Percentiles rank a stretch among this genome's conserved stretches.
Conservation (phyloP, 148 eudicot genomes). For the Camellia lanceoleosa region DNA sequence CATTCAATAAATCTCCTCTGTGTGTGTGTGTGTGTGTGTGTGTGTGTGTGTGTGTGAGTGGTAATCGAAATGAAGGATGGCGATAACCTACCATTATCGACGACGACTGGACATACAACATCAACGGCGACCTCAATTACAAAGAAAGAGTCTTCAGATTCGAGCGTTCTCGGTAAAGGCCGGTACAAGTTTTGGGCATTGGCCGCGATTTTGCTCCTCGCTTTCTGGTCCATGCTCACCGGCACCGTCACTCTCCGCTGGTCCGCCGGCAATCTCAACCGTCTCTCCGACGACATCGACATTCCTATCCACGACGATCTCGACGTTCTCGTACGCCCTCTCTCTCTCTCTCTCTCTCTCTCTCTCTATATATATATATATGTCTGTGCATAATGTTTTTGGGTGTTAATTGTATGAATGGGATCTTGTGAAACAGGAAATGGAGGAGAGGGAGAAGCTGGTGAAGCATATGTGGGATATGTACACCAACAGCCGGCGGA, state of each 20-base stretch:
- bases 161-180: constrained; percentile 30
- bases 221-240: constrained; percentile 94
- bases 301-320: constrained; percentile 62
- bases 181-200: constrained; percentile 65
- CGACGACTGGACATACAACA: constrained; percentile 33
- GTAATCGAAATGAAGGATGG: constrained; percentile 46
- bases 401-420: too few species aligned
- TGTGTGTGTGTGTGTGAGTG: background rate
- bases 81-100: constrained; percentile 49
- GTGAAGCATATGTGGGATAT: constrained; percentile 96
- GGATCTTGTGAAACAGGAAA: constrained; percentile 43
- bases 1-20: background rate
- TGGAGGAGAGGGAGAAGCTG: constrained; percentile 88
- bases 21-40: too few species aligned
- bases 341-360: too few species aligned
- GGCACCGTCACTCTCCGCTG: constrained; percentile 89
- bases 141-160: constrained; percentile 11
- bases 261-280: constrained; percentile 67
- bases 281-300: constrained; percentile 42
- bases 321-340: constrained; percentile 55
- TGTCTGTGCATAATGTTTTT: too few species aligned
- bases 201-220: constrained; percentile 68
- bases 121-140: constrained; percentile 34
- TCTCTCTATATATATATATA: too few species aligned
- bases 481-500: constrained; percentile 56